phyloP scores from a whole-genome alignment of 2,329 filamentous ascomycete genomes.

The Trichophyton simii region DNA sequence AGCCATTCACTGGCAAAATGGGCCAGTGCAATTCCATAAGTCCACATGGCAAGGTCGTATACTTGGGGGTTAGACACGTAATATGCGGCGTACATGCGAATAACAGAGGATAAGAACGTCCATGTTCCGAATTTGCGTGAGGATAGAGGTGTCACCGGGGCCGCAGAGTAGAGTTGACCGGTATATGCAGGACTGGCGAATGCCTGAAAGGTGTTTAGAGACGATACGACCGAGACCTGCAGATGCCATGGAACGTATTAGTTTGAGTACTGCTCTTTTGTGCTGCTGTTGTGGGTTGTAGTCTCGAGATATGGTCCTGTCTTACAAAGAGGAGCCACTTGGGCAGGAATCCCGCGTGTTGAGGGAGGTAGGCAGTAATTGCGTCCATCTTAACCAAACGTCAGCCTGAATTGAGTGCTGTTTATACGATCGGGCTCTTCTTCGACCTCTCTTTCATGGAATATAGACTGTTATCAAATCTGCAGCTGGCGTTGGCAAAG shows the following conservation, averaged over 20 bases:
- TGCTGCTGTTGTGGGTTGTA: no score
- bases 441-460: neutral
- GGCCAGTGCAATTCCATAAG: constrained; percentile 61
- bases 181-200: constrained; percentile 71
- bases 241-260: constrained; percentile 7
- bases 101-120: constrained; percentile 64
- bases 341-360: constrained; percentile 42
- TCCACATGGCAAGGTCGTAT: constrained; percentile 72
- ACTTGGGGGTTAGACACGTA: constrained; percentile 58
- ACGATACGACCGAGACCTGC: constrained; percentile 69
- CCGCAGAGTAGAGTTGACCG: constrained; percentile 59
- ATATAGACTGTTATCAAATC: neutral
- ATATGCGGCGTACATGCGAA: constrained; percentile 75
- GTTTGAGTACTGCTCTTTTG: neutral
- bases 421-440: neutral
- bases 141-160: constrained; percentile 57
- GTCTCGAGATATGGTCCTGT: constrained; percentile 3
- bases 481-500: no score
- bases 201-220: constrained; percentile 75
- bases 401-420: neutral
- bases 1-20: constrained; percentile 76
- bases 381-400: constrained; percentile 9
- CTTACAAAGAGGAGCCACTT: constrained; percentile 54
- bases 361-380: constrained; percentile 21
- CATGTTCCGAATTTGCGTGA: constrained; percentile 77